Evolutionary conservation across 495 filamentous ascomycete species (phyloP).

Genomic region (Filosporella fistucella): DNA sequence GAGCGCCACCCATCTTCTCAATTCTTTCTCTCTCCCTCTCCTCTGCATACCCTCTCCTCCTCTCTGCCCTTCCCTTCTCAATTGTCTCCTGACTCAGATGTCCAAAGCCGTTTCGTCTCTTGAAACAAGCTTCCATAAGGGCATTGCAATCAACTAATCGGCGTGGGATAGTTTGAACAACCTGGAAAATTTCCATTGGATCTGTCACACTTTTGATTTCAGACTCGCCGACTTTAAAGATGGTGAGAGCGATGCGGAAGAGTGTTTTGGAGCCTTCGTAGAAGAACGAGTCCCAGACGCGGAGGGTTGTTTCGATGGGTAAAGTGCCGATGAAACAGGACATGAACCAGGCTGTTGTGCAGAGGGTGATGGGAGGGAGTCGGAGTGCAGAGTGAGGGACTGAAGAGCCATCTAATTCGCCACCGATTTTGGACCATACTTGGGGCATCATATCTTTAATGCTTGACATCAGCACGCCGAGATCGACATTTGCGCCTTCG

Average conservation of each 20-base stretch:
- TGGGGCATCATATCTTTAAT: conserved; percentile 77
- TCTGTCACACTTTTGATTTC: conserved; percentile 78
- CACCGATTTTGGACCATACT: conserved; percentile 87
- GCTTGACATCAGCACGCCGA: conserved; percentile 85
- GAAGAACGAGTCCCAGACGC: conserved; percentile 95
- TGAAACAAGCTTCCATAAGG: conserved; percentile 77
- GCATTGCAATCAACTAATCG: conserved; percentile 73
- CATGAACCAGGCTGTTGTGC: conserved; percentile 99
- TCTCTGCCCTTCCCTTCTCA: conserved; percentile 55
- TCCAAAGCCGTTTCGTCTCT: conserved; percentile 76
- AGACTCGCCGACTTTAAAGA: conserved; percentile 86
- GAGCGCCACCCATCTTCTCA: not conserved
- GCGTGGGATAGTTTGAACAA: conserved; percentile 87
- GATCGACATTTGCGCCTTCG: conserved; percentile 90
- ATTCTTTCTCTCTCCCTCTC: conserved; percentile 26
- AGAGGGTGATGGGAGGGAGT: conserved; percentile 85
- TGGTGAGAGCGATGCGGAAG: conserved; percentile 86
- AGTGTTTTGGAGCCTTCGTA: conserved; percentile 93
- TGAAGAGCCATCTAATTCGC: conserved; percentile 58
- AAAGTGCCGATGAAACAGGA: conserved; percentile 89
- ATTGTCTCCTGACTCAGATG: conserved; percentile 66
- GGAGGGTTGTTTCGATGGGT: conserved; percentile 82
- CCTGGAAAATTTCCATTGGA: conserved; percentile 93
- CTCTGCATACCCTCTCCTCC: conserved; percentile 42
- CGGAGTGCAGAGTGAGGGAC: conserved; percentile 31